phyloP scores from a whole-genome alignment of 208 protist species.

The Ichthyophonus hoferi region DNA sequence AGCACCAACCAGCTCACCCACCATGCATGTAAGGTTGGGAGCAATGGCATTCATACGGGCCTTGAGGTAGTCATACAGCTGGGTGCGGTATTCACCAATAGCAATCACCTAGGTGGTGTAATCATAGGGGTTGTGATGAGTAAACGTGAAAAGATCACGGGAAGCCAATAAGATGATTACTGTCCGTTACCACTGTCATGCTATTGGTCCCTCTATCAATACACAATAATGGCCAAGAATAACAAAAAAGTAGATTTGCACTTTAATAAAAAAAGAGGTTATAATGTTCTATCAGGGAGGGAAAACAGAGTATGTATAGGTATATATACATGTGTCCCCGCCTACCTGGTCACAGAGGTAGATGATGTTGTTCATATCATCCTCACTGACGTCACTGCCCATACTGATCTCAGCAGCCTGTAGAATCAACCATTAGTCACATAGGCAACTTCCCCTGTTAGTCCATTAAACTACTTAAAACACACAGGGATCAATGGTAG shows the following conservation, averaged over 20 bases:
- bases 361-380: constrained; percentile 91
- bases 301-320: constrained; percentile 26
- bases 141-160: too few species aligned
- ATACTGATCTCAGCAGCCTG: constrained; percentile 95
- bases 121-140: too few species aligned
- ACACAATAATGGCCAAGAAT: too few species aligned
- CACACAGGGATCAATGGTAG: background rate
- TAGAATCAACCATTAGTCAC: too few species aligned
- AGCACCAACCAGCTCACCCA: constrained; percentile 95
- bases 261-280: too few species aligned
- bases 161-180: too few species aligned
- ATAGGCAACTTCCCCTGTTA: background rate
- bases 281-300: too few species aligned
- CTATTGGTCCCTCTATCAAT: too few species aligned
- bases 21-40: constrained; percentile 89
- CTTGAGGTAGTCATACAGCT: constrained; percentile 86
- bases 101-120: constrained; percentile 77
- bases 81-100: constrained; percentile 79
- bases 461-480: background rate
- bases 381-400: constrained; percentile 92
- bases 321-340: background rate
- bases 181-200: too few species aligned
- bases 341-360: constrained; percentile 83
- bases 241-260: too few species aligned
- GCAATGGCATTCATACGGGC: constrained; percentile 84